These are phyloP conservation scores for Blastobotrys proliferans DNA, from an alignment of 1,139 yeast genomes.

Conservation along the genomic window DNA sequence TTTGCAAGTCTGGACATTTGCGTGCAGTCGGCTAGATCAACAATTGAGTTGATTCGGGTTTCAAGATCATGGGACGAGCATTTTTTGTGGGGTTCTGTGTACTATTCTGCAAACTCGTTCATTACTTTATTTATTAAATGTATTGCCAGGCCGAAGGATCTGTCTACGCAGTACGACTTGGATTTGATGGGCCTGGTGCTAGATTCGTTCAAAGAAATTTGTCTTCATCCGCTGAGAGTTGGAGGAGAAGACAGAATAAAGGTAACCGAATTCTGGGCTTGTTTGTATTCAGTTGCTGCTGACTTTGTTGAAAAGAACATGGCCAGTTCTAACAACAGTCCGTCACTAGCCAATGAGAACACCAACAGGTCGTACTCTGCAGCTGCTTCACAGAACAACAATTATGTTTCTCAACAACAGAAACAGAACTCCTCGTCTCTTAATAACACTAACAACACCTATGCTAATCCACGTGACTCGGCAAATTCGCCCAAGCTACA, in stretches of 20 bases:
- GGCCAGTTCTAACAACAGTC: background rate
- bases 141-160: constrained; percentile 25
- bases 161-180: constrained; percentile 25
- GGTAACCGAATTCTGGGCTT: constrained; percentile 20
- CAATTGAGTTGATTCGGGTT: constrained; percentile 19
- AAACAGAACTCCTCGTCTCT: no score
- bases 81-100: constrained; percentile 20
- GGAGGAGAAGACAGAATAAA: background rate
- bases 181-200: constrained; percentile 20
- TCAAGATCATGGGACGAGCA: constrained; percentile 18
- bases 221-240: background rate
- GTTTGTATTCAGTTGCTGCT: constrained; percentile 16
- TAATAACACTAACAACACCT: background rate
- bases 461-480: background rate
- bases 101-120: constrained; percentile 24
- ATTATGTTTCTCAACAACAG: background rate
- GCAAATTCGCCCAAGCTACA: background rate
- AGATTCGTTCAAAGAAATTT: constrained; percentile 11
- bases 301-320: constrained; percentile 16
- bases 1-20: constrained; percentile 24
- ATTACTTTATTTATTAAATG: constrained; percentile 29
- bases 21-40: constrained; percentile 24
- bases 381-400: background rate
- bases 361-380: background rate
- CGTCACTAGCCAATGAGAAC: background rate